Evolutionary conservation across 768 basidiomycete species (phyloP), one percentile per base, ranked within the genome.

Genomic region (Boletellus ananas): DNA sequence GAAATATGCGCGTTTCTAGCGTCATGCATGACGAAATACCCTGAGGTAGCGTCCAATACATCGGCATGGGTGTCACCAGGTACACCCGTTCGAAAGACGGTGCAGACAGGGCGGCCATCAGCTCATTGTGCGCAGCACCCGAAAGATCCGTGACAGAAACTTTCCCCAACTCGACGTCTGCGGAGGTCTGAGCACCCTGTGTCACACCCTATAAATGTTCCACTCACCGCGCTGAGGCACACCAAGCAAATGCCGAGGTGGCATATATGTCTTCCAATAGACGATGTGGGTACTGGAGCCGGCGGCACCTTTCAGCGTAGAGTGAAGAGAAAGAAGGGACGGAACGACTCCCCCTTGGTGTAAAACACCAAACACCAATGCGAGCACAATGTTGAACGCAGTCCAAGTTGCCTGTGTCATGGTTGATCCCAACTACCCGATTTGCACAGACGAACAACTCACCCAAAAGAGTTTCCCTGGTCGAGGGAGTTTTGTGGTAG

Each of bases 331-430:
- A 29, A 72, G 55, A 27, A 69, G 61, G 21, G 72, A 74, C 6
- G 66, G 73, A n/a, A 72, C 64, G n/a, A 74, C 59, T 16, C 73
- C 73, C 35, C 71, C 73, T 53, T 74, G 72, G 31, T 73, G 72
- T 27, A 72, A 48, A 39, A 74, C 6, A 13, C 72, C 73, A 37
- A 73, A 74, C 12, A 72, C 50, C 5, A 66, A n/a, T 0, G 59
- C 57, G 3, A 71, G 60, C 4, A 51, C 43, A 12, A 56, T 1
- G 35, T 74, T 74, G 17, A 61, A 63, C 17, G 47, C 40, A 36
- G 63, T 51, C 65, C 69, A 70, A 6, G 55, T 49, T 4, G 47
- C 40, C 72, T 73, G 33, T 27, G 16, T 6, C 34, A 38, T 27
- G 0, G 18, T 54, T 20, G 4, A 25, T 49, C 17, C 45, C 8